These are phyloP conservation scores for Aspergillus hortae DNA, from an alignment of 2,329 filamentous ascomycete genomes.

Conservation along the genomic window DNA sequence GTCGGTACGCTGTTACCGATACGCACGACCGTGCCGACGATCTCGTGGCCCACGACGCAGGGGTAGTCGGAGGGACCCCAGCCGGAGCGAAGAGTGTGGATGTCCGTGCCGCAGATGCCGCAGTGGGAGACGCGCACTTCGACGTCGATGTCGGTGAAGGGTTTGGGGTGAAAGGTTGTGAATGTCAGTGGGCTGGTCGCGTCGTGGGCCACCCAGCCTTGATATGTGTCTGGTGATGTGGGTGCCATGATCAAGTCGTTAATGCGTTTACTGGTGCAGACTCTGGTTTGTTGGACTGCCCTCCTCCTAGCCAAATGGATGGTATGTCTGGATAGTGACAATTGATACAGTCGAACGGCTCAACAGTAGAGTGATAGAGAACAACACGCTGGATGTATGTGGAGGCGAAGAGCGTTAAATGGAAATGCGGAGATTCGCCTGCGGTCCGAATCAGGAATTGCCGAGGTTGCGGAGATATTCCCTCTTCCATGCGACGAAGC, in stretches of 20 bases:
- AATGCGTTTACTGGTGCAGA: too few relatives aligned
- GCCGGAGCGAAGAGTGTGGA: constrained; percentile 57
- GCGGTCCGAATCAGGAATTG: constrained; percentile 7
- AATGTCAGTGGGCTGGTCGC: constrained; percentile 30
- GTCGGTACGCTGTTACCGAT: constrained; percentile 44
- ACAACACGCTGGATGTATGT: too few relatives aligned
- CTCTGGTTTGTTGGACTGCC: too few relatives aligned
- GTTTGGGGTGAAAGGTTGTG: constrained; percentile 38
- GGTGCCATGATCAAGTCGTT: constrained; percentile 2
- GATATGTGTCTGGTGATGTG: constrained; percentile 29
- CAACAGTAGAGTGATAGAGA: too few relatives aligned
- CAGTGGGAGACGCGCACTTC: constrained; percentile 65
- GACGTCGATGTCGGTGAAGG: constrained; percentile 58
- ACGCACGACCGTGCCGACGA: constrained; percentile 57
- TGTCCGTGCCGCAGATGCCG: constrained; percentile 62
- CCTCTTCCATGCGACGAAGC: too few relatives aligned
- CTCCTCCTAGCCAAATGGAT: too few relatives aligned
- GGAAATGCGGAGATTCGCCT: constrained; percentile 11
- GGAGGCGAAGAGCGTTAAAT: not conserved
- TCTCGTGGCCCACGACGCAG: constrained; percentile 62
- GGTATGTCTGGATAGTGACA: too few relatives aligned
- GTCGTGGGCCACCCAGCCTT: constrained; percentile 39
- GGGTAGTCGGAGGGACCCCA: constrained; percentile 42
- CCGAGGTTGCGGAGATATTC: constrained; percentile 12
- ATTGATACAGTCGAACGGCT: too few relatives aligned